phyloP scores from a whole-genome alignment of 352 stramenopile genomes.

The Phytopythium cucurbitacearum region DNA sequence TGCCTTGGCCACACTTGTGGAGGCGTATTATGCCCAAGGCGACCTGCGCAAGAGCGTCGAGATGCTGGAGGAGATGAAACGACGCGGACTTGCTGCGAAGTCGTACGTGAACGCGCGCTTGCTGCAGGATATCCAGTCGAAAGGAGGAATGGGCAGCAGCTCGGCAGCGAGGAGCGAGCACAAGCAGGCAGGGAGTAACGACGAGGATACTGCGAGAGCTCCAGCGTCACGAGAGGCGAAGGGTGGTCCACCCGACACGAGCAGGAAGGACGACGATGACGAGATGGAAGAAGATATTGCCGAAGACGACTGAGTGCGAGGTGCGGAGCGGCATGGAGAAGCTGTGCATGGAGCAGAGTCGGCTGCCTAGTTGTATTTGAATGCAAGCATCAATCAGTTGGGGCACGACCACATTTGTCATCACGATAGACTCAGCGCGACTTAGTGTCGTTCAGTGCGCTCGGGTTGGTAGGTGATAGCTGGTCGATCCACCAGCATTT shows the following conservation, averaged over 20 bases:
- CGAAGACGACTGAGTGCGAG: conserved; percentile 42
- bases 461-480: too few relatives aligned
- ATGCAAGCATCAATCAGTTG: too few relatives aligned
- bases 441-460: too few relatives aligned
- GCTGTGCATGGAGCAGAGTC: not conserved
- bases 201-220: conserved; percentile 8
- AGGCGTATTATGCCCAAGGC: conserved; percentile 65
- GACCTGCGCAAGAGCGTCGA: conserved; percentile 67
- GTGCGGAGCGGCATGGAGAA: not conserved
- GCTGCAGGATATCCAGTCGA: conserved; percentile 65
- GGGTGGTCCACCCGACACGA: conserved; percentile 1
- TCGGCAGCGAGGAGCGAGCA: conserved; percentile 18
- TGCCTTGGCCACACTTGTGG: conserved; percentile 82
- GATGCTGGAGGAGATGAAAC: conserved; percentile 78
- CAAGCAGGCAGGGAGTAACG: conserved; percentile 18
- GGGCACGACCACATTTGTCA: too few relatives aligned
- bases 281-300: conserved; percentile 83
- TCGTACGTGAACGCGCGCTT: conserved; percentile 70
- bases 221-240: conserved; percentile 29
- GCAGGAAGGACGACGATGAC: conserved; percentile 44
- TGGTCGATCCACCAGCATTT: too few relatives aligned
- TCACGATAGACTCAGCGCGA: too few relatives aligned
- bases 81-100: conserved; percentile 52
- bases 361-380: too few relatives aligned
- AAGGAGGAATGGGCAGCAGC: conserved; percentile 30